Evolutionary conservation across 1,284 basidiomycete species (phyloP), one percentile per base, ranked within the genome.

Genomic region (Moniliophthora roreri): DNA sequence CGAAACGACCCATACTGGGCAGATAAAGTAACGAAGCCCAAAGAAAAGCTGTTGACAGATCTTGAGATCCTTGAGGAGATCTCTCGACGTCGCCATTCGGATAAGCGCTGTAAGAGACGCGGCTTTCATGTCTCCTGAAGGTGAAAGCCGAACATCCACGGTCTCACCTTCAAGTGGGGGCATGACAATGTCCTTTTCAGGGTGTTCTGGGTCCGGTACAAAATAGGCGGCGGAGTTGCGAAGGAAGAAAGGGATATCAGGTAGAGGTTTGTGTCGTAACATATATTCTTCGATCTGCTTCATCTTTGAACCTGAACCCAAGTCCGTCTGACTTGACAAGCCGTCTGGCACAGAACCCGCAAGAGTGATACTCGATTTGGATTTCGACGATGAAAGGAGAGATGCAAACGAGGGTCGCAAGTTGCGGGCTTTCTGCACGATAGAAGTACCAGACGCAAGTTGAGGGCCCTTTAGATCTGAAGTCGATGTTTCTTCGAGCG

Each of bases 21-120:
- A 78, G 3, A 84, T 79, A 69, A 91, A 92, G 57, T 86, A 77
- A 16, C 90, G 81, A 70, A 93, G 94, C 52, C 82, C 86, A 35
- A 87, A 72, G 71, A 92, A 89, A 70, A 95, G 91, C 1, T 82
- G 69, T 26, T 78, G 70, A 18, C 66, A 52, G 15, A 79, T 67
- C 3, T 74, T 72, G 2, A 62, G 59, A 46, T 78, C 69, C 28
- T 56, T 58, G 11, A 73, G 55, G 4, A 65, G 63, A 34, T 76
- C 70, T 32, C 71, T 70, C 2, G 73, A 72, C 1, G 79, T 79
- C 52, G 82, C 66, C 32, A 79, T 67, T n/a, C 71, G 69, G 34
- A 84, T 69, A 45, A 82, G 68, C 23, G 76, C 76, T 4, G 68
- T 59, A 9, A 81, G 62, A 5, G 79, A 73, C 0, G 73, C 75